These are phyloP conservation scores for Pichia rugopelliculosa DNA, from an alignment of 805 yeast genomes.

Conservation along the genomic window DNA sequence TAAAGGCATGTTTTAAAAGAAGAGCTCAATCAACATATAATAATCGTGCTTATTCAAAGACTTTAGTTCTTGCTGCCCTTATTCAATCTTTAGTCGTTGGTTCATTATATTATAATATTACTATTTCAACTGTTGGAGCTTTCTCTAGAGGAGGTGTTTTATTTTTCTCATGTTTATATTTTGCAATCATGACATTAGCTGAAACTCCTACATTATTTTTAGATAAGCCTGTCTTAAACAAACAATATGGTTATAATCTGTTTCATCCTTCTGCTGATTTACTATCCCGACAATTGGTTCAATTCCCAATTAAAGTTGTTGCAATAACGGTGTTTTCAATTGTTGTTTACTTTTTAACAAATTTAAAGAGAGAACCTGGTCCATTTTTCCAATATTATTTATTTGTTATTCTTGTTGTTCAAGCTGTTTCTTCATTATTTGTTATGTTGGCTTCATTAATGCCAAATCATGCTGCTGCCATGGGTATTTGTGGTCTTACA, in stretches of 20 bases:
- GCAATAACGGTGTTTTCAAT: constrained; percentile 42
- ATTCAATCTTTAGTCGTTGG: constrained; percentile 55
- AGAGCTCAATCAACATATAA: constrained; percentile 47
- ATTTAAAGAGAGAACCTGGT: constrained; percentile 45
- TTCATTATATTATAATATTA: constrained; percentile 49
- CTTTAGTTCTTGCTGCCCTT: constrained; percentile 42
- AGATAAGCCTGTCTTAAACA: constrained; percentile 55
- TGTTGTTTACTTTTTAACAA: constrained; percentile 44
- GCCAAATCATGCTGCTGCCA: constrained; percentile 47
- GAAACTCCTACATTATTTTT: constrained; percentile 54
- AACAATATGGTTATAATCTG: constrained; percentile 56
- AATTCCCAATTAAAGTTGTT: constrained; percentile 48
- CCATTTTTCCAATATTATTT: constrained; percentile 44
- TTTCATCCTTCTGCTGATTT: constrained; percentile 65
- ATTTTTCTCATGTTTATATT: constrained; percentile 53
- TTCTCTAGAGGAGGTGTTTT: constrained; percentile 58
- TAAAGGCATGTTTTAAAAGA: constrained; percentile 44
- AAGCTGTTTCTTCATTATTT: constrained; percentile 46
- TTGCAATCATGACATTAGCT: constrained; percentile 53
- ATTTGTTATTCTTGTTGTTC: constrained; percentile 33
- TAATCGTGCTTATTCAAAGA: constrained; percentile 48
- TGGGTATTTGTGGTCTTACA: constrained; percentile 50
- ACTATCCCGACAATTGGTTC: constrained; percentile 47
- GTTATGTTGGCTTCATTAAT: constrained; percentile 44
- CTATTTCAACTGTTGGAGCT: constrained; percentile 44